Evolutionary conservation across 176 grass and related monocot species (phyloP), one percentile per base, ranked within the genome.

Genomic region (Aegilops speltoides): DNA sequence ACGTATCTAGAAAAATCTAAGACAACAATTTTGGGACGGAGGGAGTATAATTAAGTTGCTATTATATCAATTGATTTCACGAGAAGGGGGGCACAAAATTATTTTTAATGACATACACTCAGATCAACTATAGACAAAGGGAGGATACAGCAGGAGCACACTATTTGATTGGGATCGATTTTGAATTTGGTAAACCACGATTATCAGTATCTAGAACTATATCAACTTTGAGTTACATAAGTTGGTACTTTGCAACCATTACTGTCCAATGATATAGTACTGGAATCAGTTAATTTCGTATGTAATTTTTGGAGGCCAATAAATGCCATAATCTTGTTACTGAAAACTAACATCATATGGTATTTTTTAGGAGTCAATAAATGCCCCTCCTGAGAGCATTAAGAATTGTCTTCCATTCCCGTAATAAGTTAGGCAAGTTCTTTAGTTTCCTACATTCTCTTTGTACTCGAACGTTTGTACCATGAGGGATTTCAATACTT

Each of bases 141-240:
- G n/a, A 54, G 3, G 26, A 17, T 56, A 61, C 23, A 10, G 24
- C 54, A 26, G 65, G 50, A 65, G 40, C 31, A 56, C 14, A 31
- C 2, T 15, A 83, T 0, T 64, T 29, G 37, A 76, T 16, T 61
- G 29, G 20, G 40, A 78, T 73, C 23, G 71, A 79, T 72, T 63
- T 9, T 54, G 13, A 79, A 65, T 29, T 72, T 64, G 45, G 25
- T 20, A 50, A 87, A 91, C 20, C 19, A 57, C 20, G n/a, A 82
- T 67, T 73, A 17, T 65, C 64, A 76, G 20, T 82, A 74, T 75
- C 4, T 24, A 75, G 72, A 28, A 4, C 45, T 54, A 1, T 45
- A n/a, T n/a, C 28, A n/a, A 60, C 56, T n/a, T 19, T 54, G 50
- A 54, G 10, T 52, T 17, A 52, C 10, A 52, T 52, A 52, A 52